Conservation (phyloP, 2,329 filamentous ascomycete genomes). For the Trichoderma asperellum region DNA sequence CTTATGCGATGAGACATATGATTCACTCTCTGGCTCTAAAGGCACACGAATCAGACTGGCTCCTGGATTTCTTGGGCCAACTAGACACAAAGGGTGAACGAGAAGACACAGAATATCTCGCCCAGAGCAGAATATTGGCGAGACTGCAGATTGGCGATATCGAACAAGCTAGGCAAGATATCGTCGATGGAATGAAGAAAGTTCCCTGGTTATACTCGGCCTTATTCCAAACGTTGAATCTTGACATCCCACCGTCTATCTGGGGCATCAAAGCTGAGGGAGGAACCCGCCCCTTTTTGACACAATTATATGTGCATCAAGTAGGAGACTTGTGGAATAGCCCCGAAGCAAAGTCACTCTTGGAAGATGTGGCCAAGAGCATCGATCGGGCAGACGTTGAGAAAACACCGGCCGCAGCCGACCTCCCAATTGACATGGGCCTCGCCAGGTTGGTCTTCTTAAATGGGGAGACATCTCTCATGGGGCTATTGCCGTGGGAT, state of each 20-base stretch:
- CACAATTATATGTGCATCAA: constrained; percentile 74
- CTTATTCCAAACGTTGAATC: constrained; percentile 77
- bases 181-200: constrained; percentile 69
- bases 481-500: constrained; percentile 67
- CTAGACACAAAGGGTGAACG: constrained; percentile 43
- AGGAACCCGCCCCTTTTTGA: constrained; percentile 67
- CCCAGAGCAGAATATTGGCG: constrained; percentile 77
- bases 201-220: constrained; percentile 85
- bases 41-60: constrained; percentile 74
- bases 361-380: constrained; percentile 69
- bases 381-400: constrained; percentile 49
- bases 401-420: constrained; percentile 41
- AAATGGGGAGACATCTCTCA: constrained; percentile 72
- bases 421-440: constrained; percentile 47
- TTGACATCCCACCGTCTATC: constrained; percentile 76
- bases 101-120: constrained; percentile 65
- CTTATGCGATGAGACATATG: constrained; percentile 79
- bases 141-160: constrained; percentile 71
- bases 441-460: constrained; percentile 79
- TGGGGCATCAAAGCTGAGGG: constrained; percentile 76
- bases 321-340: constrained; percentile 88
- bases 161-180: constrained; percentile 64
- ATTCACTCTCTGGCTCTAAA: constrained; percentile 86
- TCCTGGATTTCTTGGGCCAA: constrained; percentile 68
- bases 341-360: constrained; percentile 67